Conservation (phyloP, 371 early-diverging fungal genomes). For the Chytridiales sp. region DNA sequence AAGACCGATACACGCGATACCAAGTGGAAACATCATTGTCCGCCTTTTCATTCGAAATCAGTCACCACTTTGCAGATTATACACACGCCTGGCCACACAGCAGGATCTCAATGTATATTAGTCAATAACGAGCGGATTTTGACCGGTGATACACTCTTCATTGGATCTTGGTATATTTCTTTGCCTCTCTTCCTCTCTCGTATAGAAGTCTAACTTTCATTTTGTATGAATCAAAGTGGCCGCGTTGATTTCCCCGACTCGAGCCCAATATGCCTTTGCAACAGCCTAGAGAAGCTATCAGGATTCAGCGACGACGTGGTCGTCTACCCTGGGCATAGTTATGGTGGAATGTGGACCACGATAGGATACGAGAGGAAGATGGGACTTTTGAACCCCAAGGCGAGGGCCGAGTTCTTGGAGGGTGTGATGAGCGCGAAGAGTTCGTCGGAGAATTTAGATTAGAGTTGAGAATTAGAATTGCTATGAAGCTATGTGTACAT, state of each 20-base stretch:
- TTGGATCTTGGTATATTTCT: conserved; percentile 37
- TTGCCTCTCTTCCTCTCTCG: background rate
- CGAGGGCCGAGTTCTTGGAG: no score
- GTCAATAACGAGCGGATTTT: conserved; percentile 73
- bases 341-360: conserved; percentile 58
- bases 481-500: no score
- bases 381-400: no score
- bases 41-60: background rate
- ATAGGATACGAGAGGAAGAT: conserved; percentile 15
- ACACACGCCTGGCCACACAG: conserved; percentile 90
- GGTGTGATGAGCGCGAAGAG: no score
- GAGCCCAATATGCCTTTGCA: conserved; percentile 58
- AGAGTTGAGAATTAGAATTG: no score
- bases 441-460: no score
- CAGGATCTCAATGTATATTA: conserved; percentile 79
- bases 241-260: conserved; percentile 81
- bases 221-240: conserved; percentile 46
- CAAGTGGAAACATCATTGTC: no score
- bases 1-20: no score
- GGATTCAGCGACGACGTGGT: conserved; percentile 63
- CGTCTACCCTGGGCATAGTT: conserved; percentile 85
- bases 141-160: conserved; percentile 85
- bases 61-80: conserved; percentile 58
- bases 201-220: background rate
- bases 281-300: conserved; percentile 63